Conservation (phyloP, 2,329 filamentous ascomycete species). For the Colletotrichum tropicicola region DNA sequence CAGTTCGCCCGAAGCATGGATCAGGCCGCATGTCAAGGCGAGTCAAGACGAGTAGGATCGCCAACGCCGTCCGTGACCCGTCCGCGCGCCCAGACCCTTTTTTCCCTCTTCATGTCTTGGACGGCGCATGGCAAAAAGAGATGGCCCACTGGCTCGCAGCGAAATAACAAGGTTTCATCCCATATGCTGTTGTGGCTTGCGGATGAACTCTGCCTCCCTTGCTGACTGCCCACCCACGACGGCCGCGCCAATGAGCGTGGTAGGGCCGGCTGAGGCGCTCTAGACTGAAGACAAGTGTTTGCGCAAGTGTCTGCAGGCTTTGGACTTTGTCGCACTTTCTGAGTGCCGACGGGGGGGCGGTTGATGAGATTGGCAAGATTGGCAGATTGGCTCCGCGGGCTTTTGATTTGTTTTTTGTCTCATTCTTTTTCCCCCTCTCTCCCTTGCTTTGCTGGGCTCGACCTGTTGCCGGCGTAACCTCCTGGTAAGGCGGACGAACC, state of each 20-base stretch:
- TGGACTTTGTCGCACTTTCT: background rate
- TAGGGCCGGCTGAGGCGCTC: background rate
- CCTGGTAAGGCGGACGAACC: no score
- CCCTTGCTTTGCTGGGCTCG: constrained; percentile 12
- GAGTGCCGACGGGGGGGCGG: background rate
- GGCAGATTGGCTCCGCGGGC: background rate
- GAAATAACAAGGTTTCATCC: constrained; percentile 29
- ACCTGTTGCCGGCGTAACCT: no score
- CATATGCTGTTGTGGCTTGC: constrained; percentile 1
- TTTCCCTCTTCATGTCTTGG: constrained; percentile 20
- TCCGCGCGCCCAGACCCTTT: constrained; percentile 23
- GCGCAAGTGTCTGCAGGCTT: no score
- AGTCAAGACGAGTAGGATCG: constrained; percentile 26
- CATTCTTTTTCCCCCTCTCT: background rate
- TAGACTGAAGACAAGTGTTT: constrained; percentile 11
- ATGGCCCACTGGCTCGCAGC: constrained; percentile 12
- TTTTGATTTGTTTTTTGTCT: background rate
- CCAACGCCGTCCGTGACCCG: constrained; percentile 13
- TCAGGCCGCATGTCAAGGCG: constrained; percentile 18
- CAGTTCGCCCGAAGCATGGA: constrained; percentile 21
- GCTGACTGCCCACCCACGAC: constrained; percentile 8
- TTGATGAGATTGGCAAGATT: background rate
- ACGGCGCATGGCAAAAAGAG: constrained; percentile 5
- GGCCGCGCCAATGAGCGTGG: background rate
- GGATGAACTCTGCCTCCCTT: constrained; percentile 15